Percentiles rank a stretch among this genome's conserved stretches.
Evolutionary conservation across 768 basidiomycete genomes (phyloP).

Genomic region (Pleurotus sapidus): DNA sequence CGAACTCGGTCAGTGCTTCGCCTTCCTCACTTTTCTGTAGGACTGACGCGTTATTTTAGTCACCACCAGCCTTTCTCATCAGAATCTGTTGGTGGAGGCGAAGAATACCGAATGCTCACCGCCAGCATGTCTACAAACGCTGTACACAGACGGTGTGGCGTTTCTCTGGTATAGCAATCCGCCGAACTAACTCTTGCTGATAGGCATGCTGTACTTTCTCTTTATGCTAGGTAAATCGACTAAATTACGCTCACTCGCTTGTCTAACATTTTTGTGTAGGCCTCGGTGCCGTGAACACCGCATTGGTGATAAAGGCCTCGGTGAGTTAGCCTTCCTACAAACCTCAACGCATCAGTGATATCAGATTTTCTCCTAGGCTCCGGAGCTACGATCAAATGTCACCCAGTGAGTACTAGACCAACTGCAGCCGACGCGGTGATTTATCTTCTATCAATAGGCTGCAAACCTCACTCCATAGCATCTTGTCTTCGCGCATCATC

Average conservation of each 20-base stretch:
- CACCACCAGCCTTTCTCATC: conserved; percentile 1
- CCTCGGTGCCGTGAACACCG: conserved; percentile 3
- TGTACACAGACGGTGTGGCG: not conserved
- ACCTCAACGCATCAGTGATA: too few relatives aligned
- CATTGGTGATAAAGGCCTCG: conserved; percentile 3
- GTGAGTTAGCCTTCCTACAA: not conserved
- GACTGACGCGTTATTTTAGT: not conserved
- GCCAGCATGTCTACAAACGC: not conserved
- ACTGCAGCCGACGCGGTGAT: not conserved
- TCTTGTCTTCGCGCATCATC: conserved; percentile 3
- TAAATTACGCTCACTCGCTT: too few relatives aligned
- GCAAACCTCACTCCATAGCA: conserved; percentile 6
- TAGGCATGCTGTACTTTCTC: conserved; percentile 4
- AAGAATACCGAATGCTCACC: not conserved
- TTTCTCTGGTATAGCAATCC: not conserved
- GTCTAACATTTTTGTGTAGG: not conserved
- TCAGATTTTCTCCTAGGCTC: not conserved
- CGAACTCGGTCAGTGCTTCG: not conserved
- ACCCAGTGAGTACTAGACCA: not conserved
- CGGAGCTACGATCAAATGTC: conserved; percentile 1
- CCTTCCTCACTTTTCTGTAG: not conserved
- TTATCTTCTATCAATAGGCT: not conserved
- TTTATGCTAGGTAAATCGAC: not conserved
- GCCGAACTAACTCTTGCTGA: not conserved
- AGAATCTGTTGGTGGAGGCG: conserved; percentile 4